Conservation (phyloP, 2,329 filamentous ascomycete genomes). For the Byssothecium circinans region DNA sequence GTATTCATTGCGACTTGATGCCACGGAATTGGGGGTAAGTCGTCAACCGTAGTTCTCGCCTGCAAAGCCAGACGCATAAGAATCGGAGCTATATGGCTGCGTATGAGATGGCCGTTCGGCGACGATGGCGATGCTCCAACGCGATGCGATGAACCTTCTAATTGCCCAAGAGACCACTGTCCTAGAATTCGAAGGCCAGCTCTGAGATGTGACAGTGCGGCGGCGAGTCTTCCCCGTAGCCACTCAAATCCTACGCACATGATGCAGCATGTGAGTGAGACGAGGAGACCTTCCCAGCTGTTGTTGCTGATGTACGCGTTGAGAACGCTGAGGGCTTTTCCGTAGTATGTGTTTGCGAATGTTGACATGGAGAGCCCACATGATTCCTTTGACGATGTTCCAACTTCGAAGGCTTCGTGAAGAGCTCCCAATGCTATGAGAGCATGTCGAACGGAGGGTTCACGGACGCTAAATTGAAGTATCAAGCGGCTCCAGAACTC, state of each 20-base stretch:
- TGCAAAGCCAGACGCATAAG: conserved; percentile 6
- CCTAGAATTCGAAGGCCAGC: conserved; percentile 2
- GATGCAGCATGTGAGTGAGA: conserved; percentile 8
- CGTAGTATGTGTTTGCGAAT: conserved; percentile 1
- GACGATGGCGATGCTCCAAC: neutral
- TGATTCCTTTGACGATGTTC: neutral
- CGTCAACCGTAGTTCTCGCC: conserved; percentile 3
- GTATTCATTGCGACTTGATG: neutral
- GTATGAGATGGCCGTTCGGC: conserved; percentile 7
- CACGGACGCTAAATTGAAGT: conserved; percentile 1
- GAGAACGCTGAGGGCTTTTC: conserved; percentile 1
- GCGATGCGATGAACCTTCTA: neutral
- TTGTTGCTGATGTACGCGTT: neutral
- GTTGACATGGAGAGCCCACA: neutral
- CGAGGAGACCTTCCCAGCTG: conserved; percentile 3
- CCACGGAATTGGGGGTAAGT: conserved; percentile 2
- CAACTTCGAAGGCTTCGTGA: conserved; percentile 6
- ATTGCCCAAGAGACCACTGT: conserved; percentile 1
- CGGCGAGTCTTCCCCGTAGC: conserved; percentile 4
- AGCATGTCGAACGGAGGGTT: conserved; percentile 4
- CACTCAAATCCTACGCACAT: conserved; percentile 10
- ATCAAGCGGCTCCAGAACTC: conserved; percentile 6
- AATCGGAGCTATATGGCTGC: conserved; percentile 3
- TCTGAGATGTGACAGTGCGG: conserved; percentile 2
- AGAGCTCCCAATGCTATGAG: conserved; percentile 5